A percentile compares a stretch with the other conserved stretches of the same genome.
phyloP scores from a whole-genome alignment of 2,329 filamentous ascomycete genomes.

The Rhexocercosporidium sp. region DNA sequence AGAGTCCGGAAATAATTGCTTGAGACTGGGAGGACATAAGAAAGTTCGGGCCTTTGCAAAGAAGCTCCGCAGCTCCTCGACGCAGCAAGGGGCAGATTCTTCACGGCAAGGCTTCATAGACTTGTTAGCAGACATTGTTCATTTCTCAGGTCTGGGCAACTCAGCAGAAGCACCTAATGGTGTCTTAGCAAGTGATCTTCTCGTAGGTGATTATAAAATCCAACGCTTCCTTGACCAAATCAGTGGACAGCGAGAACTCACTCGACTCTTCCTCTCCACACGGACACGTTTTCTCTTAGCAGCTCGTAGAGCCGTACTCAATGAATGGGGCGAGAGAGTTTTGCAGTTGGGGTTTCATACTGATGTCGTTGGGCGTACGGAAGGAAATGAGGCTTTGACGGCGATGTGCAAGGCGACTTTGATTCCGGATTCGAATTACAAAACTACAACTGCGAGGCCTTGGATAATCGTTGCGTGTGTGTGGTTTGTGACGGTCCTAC shows the following conservation, averaged over 20 bases:
- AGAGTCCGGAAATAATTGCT: background rate
- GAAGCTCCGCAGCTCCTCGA: background rate
- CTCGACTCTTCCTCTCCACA: slow-evolving; percentile 1
- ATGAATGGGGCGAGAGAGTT: background rate
- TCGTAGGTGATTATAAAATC: background rate
- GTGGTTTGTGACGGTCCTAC: background rate
- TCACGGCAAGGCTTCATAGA: background rate
- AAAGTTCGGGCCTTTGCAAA: background rate
- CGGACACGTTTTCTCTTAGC: background rate
- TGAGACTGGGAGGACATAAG: background rate
- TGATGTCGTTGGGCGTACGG: background rate
- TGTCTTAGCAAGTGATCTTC: background rate
- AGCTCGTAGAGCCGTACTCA: background rate
- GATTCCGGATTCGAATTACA: background rate
- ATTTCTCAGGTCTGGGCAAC: background rate
- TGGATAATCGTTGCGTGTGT: background rate
- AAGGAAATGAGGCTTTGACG: background rate
- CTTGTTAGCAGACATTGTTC: background rate
- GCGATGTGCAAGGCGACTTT: background rate
- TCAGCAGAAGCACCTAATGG: background rate
- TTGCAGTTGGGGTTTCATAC: background rate
- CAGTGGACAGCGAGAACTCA: background rate
- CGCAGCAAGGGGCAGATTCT: background rate
- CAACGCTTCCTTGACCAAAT: slow-evolving; percentile 3
- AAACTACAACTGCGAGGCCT: background rate